phyloP scores from a whole-genome alignment of 768 basidiomycete genomes.

The Phylloporus scabripes region DNA sequence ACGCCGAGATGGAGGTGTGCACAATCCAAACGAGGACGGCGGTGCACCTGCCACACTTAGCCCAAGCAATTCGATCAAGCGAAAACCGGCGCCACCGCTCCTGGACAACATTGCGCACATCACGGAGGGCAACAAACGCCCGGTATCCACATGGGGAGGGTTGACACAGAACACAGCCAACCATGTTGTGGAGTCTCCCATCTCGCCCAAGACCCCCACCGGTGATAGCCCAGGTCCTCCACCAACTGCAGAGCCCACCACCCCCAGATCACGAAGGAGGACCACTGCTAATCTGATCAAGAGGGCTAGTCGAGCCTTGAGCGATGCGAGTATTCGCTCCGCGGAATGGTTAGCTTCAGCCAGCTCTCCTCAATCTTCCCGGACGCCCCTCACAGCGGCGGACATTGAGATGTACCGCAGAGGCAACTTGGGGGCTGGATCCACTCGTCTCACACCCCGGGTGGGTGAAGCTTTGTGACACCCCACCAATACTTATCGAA shows the following conservation, averaged over 20 bases:
- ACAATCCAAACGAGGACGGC: conserved; percentile 12
- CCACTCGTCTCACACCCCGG: background rate
- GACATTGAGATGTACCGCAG: conserved; percentile 27
- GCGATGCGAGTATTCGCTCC: conserved; percentile 27
- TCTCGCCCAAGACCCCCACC: conserved; percentile 6
- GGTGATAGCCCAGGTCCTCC: background rate
- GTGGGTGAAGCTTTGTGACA: background rate
- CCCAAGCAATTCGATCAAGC: conserved; percentile 24
- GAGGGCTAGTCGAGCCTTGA: conserved; percentile 20
- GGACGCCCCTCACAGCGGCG: conserved; percentile 11
- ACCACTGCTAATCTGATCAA: conserved; percentile 13
- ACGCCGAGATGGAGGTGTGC: background rate
- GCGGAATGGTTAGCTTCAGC: conserved; percentile 29
- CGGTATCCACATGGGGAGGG: conserved; percentile 22
- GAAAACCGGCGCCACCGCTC: conserved; percentile 28
- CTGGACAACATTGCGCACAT: conserved; percentile 13
- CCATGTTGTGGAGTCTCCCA: conserved; percentile 1
- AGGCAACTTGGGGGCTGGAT: conserved; percentile 8
- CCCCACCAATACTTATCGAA: background rate
- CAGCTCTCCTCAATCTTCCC: conserved; percentile 8
- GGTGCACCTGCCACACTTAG: conserved; percentile 3
- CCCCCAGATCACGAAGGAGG: conserved; percentile 11
- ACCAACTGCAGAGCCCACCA: conserved; percentile 1
- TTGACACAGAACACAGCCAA: conserved; percentile 7
- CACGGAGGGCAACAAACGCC: conserved; percentile 5